Evolutionary conservation across 1,284 basidiomycete species (phyloP).

Genomic region (Microbotryomycetes sp.): DNA sequence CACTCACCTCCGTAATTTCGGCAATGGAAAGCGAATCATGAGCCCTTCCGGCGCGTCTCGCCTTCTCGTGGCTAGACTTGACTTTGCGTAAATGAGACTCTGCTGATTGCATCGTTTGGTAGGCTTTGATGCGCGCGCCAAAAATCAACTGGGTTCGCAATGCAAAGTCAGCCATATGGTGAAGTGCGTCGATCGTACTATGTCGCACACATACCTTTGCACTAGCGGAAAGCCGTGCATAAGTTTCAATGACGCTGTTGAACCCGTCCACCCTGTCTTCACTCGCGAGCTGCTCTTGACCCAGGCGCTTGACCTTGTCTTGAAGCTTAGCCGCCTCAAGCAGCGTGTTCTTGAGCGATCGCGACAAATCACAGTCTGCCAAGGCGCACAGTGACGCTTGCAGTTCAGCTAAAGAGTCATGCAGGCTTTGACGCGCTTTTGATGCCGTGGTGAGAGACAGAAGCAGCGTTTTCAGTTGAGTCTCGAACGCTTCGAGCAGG

Average conservation of each 20-base stretch:
- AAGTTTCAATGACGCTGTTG: slow-evolving; percentile 65
- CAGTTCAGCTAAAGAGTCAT: slow-evolving; percentile 38
- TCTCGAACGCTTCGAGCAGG: slow-evolving; percentile 84
- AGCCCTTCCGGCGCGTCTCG: slow-evolving; percentile 63
- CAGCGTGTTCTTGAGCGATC: slow-evolving; percentile 42
- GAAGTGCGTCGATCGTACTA: background rate
- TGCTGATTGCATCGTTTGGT: slow-evolving; percentile 68
- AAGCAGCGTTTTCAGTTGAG: slow-evolving; percentile 75
- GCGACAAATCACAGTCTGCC: slow-evolving; percentile 41
- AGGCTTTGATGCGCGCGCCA: slow-evolving; percentile 72
- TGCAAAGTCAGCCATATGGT: background rate
- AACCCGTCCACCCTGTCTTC: slow-evolving; percentile 33
- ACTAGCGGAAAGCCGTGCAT: slow-evolving; percentile 80
- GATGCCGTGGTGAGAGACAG: slow-evolving; percentile 76
- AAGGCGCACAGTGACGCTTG: slow-evolving; percentile 39
- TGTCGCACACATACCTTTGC: slow-evolving; percentile 62
- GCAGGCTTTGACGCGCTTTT: slow-evolving; percentile 59
- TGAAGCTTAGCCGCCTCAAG: slow-evolving; percentile 41
- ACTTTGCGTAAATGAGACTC: slow-evolving; percentile 68
- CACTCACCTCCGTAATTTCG: slow-evolving; percentile 67
- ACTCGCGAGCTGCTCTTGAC: slow-evolving; percentile 25
- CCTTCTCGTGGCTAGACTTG: slow-evolving; percentile 70
- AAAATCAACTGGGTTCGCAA: slow-evolving; percentile 63
- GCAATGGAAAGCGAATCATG: slow-evolving; percentile 60
- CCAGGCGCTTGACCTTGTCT: slow-evolving; percentile 30